A percentile compares a stretch with the other conserved stretches of the same genome.
Conservation (phyloP, 2,329 filamentous ascomycete species). For the Aspergillus flavus region DNA sequence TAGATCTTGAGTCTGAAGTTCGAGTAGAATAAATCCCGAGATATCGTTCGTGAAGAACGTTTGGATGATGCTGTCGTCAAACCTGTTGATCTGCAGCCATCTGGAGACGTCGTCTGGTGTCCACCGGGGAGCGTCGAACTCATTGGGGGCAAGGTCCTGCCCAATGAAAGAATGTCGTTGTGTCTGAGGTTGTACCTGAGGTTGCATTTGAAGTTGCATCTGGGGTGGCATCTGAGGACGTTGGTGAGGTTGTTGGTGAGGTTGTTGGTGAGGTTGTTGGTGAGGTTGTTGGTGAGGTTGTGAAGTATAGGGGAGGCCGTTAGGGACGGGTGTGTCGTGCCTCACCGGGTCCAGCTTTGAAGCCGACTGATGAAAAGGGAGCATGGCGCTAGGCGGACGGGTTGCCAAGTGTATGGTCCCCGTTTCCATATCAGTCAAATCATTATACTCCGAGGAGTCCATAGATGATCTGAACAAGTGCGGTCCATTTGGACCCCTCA, state of each 20-base stretch:
- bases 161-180: no score
- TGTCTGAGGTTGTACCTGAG: neutral
- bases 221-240: neutral
- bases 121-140: no score
- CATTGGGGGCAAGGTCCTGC: no score
- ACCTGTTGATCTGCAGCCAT: no score
- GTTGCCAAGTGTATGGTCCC: conserved; percentile 13
- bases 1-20: no score
- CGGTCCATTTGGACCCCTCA: conserved; percentile 80
- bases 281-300: neutral
- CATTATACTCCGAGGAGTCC: conserved; percentile 17
- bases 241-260: no score
- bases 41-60: no score
- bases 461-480: conserved; percentile 75
- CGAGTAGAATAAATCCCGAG: no score
- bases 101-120: no score
- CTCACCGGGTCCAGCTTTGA: conserved; percentile 19
- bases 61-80: no score
- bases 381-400: conserved; percentile 14
- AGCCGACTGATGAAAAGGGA: conserved; percentile 14
- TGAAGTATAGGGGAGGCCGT: neutral
- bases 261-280: no score
- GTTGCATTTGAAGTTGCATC: neutral
- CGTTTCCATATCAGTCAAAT: conserved; percentile 18
- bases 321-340: conserved; percentile 22